Percentiles rank a stretch among this genome's conserved stretches.
These are phyloP conservation scores for Wickerhamiella cacticola DNA, from an alignment of 805 yeast species.

Conservation along the genomic window DNA sequence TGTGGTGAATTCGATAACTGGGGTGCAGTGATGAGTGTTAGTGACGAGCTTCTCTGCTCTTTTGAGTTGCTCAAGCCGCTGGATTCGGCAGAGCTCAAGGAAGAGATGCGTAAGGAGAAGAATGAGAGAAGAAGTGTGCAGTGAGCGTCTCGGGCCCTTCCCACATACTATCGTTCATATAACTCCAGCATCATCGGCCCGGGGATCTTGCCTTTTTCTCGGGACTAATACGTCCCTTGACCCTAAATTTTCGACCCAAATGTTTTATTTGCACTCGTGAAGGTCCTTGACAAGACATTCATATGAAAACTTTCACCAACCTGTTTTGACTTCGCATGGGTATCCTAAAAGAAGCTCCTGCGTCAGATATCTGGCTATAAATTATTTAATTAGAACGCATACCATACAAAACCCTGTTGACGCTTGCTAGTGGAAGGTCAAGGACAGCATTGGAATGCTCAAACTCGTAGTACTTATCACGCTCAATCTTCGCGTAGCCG, in stretches of 20 bases:
- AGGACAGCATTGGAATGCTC: conserved; percentile 70
- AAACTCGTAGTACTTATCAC: conserved; percentile 35
- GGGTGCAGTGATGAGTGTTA: conserved; percentile 98
- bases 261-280: too few relatives aligned
- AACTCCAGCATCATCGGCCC: too few relatives aligned
- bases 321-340: too few relatives aligned
- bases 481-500: conserved; percentile 37
- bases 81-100: conserved; percentile 85
- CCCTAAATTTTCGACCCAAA: too few relatives aligned
- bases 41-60: conserved; percentile 82
- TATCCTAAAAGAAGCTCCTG: too few relatives aligned
- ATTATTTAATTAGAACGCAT: conserved; percentile 8
- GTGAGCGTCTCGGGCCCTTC: background rate
- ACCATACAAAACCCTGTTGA: conserved; percentile 24
- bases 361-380: conserved; percentile 1
- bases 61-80: conserved; percentile 90
- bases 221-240: too few relatives aligned
- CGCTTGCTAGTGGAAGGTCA: conserved; percentile 56
- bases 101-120: conserved; percentile 87
- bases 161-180: too few relatives aligned
- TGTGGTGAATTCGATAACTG: conserved; percentile 84
- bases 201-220: too few relatives aligned
- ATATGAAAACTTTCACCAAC: too few relatives aligned
- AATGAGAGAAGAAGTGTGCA: conserved; percentile 51
- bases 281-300: too few relatives aligned